Conservation (phyloP, 306 rosid genomes). For the Castanopsis chinensis region DNA sequence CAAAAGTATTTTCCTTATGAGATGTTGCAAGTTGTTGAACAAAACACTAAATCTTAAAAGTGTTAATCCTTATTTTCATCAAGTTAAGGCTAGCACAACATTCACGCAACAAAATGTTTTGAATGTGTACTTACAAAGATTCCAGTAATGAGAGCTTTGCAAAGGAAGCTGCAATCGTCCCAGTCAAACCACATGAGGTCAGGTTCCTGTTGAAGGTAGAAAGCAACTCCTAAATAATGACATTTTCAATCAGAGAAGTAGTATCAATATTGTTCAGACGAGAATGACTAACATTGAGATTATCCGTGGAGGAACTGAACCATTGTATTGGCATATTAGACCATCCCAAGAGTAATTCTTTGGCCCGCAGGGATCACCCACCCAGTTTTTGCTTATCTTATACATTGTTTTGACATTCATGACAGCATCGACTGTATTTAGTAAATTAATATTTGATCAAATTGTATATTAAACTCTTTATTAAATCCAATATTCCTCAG, state of each 20-base stretch:
- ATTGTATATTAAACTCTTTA: no score
- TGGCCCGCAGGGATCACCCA: slow-evolving; percentile 74
- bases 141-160: slow-evolving; percentile 50
- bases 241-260: neutral
- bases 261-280: no score
- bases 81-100: neutral
- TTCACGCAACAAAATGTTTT: neutral
- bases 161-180: slow-evolving; percentile 44
- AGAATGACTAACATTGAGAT: slow-evolving; percentile 43
- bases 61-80: no score
- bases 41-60: no score
- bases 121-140: slow-evolving; percentile 49
- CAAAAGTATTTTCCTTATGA: slow-evolving; percentile 2
- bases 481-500: no score
- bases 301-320: slow-evolving; percentile 40
- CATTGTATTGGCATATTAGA: slow-evolving; percentile 44
- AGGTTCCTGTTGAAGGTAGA: slow-evolving; percentile 45
- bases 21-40: neutral
- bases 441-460: no score
- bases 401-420: slow-evolving; percentile 37
- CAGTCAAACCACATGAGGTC: slow-evolving; percentile 51
- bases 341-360: slow-evolving; percentile 64
- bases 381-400: slow-evolving; percentile 45
- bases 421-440: slow-evolving; percentile 49
- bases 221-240: slow-evolving; percentile 8